Evolutionary conservation across 257 asterid genomes (phyloP), one percentile per base, ranked within the genome.

Genomic region (Handroanthus guayacan): DNA sequence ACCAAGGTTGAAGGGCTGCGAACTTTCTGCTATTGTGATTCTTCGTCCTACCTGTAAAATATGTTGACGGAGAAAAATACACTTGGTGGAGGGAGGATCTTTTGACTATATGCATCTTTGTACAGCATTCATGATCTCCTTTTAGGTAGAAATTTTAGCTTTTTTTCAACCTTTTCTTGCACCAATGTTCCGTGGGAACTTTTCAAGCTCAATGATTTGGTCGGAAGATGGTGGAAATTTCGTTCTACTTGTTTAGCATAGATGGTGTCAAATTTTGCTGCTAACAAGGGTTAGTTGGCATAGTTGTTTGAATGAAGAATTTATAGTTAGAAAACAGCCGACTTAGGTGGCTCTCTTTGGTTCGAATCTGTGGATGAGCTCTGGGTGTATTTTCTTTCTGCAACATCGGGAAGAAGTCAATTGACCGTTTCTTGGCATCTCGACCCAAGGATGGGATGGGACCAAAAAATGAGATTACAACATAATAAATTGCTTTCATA

Each of bases 1-100:
- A 52, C 75, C 62, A 54, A 70, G 11, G 48, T 55, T 70, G 75
- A n/a, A 37, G 31, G 64, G 39, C 65, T 57, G 63, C 31, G 1
- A 20, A 25, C 48, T 16, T 52, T 54, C 63, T 16, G 50, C 62
- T 52, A 69, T 6, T 36, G 5, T 18, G 10, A 7, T 61, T 12
- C 18, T 13, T 37, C 34, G 67, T 61, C 67, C 45, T 3, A 37
- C 45, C 67, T 11, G 45, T 25, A 25, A 25, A 25, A 25, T 1
- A 25, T 25, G 31, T 25, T 25, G 31, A 25, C 31, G 31, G 31
- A 25, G 31, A 25, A 9, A 52, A n/a, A 39, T 17, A 45, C 77
- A 60, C 47, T 60, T 61, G 77, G 60, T 58, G 69, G 69, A 45
- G 36, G 45, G 4, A 31, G 69, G 18, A 31, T 61, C 25, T 48